Evolutionary conservation across 345 rosid genomes (phyloP), one percentile per base, ranked within the genome.

Genomic region (Chamaenerion angustifolium): DNA sequence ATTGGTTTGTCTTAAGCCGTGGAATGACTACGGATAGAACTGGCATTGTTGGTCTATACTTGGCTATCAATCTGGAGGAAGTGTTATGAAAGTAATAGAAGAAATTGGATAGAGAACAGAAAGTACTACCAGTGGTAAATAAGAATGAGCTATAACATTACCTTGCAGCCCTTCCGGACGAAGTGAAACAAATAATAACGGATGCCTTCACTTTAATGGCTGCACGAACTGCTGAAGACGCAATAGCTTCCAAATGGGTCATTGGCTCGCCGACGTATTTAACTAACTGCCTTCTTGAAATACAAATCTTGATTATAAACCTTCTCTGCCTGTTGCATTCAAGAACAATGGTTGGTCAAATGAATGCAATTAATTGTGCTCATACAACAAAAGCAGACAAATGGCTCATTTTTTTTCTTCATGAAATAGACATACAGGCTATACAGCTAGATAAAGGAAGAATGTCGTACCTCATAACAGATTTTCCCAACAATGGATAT

Each of bases 201-300:
- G 98, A 92, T 51, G 98, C 96, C 79, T 84, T 92, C 44, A 92
- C 98, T 78, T 92, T 92, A 63, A 92, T 92, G 43, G 98, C 98
- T 27, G 96, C 98, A 45, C 98, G 73, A 40, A 92, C 95, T 72
- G 95, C 98, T 52, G 98, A 90, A 46, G 98, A 90, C 61, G 94
- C 92, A 64, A 90, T 81, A 49, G 94, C 86, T 71, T 90, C 98
- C 77, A 90, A 76, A 71, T 86, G 95, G 61, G 70, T 57, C 98
- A 86, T 90, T 61, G 95, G 98, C 71, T 90, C 95, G 48, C 98
- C 98, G 52, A 86, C 98, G 73, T 66, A 75, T 68, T 90, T 90
- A 63, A 81, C 94, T 90, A 63, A 81, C 94, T 8, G 92, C 83
- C 73, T 70, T 90, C 71, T 90, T 90, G 71, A 86, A 90, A 71